These are phyloP conservation scores for Kodamaea laetipori DNA, from an alignment of 805 yeast species.

Conservation along the genomic window DNA sequence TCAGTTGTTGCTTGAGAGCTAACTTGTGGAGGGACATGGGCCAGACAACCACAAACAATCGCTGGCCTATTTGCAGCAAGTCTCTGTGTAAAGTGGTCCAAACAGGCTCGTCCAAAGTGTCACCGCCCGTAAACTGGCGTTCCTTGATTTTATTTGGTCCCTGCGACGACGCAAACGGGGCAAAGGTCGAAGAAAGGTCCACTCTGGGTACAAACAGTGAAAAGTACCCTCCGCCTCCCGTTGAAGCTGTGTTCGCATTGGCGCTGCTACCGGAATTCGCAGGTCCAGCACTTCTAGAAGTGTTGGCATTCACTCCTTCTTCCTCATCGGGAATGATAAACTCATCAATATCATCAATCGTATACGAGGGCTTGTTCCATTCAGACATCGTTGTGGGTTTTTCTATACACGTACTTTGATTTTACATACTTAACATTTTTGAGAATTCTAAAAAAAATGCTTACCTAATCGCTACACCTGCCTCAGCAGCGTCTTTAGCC, in stretches of 20 bases:
- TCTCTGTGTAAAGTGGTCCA: conserved; percentile 51
- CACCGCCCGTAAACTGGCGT: conserved; percentile 64
- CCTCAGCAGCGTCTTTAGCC: conserved; percentile 10
- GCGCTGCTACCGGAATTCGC: conserved; percentile 36
- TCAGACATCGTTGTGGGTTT: conserved; percentile 10
- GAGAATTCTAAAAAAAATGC: background rate
- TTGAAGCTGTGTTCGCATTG: background rate
- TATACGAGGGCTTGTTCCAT: conserved; percentile 17
- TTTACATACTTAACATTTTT: background rate
- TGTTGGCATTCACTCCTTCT: background rate
- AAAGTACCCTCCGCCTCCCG: conserved; percentile 12
- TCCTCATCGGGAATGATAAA: conserved; percentile 44
- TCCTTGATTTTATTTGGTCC: conserved; percentile 38
- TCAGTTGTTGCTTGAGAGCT: conserved; percentile 38
- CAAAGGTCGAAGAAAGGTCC: conserved; percentile 38
- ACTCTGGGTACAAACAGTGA: conserved; percentile 30
- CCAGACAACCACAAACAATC: conserved; percentile 46
- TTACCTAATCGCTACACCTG: background rate
- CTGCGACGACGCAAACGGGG: conserved; percentile 28
- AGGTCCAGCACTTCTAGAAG: conserved; percentile 23
- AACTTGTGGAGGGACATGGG: conserved; percentile 42
- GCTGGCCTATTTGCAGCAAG: conserved; percentile 34
- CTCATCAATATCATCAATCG: conserved; percentile 28
- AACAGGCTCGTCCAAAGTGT: conserved; percentile 73
- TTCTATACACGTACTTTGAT: conserved; percentile 4